These are phyloP conservation scores for Kernera saxatilis DNA, from an alignment of 345 rosid genomes.

Conservation along the genomic window DNA sequence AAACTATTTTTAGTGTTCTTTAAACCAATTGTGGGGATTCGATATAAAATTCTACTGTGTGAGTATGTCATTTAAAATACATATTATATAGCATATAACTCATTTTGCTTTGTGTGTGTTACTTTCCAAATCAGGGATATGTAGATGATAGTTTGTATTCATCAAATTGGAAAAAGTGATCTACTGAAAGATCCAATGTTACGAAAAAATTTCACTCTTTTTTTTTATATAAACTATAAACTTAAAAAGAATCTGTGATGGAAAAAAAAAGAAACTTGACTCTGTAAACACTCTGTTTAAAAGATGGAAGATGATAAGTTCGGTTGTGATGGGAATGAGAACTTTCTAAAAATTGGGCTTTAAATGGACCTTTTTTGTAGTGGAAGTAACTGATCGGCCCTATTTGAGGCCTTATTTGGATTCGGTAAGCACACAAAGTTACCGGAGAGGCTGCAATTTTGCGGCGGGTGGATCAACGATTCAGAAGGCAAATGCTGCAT, in stretches of 20 bases:
- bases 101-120: too few species aligned
- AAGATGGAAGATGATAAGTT: not conserved
- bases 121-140: too few species aligned
- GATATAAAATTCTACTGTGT: not conserved
- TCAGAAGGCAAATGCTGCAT: conserved; percentile 33
- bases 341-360: not conserved
- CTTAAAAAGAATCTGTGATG: not conserved
- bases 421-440: conserved; percentile 25
- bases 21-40: too few species aligned
- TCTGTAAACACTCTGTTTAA: not conserved
- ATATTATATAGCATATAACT: too few species aligned
- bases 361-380: not conserved
- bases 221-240: not conserved
- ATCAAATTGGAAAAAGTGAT: not conserved
- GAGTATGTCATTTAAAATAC: not conserved
- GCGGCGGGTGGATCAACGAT: conserved; percentile 32
- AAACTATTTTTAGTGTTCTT: not conserved
- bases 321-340: not conserved
- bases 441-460: conserved; percentile 29
- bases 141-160: not conserved
- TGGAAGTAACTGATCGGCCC: conserved; percentile 24
- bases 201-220: not conserved
- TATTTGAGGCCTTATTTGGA: conserved; percentile 40
- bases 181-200: not conserved
- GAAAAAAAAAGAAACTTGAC: not conserved